phyloP scores from a whole-genome alignment of 1,284 basidiomycete species.

The Cryptococcus deneoformans region DNA sequence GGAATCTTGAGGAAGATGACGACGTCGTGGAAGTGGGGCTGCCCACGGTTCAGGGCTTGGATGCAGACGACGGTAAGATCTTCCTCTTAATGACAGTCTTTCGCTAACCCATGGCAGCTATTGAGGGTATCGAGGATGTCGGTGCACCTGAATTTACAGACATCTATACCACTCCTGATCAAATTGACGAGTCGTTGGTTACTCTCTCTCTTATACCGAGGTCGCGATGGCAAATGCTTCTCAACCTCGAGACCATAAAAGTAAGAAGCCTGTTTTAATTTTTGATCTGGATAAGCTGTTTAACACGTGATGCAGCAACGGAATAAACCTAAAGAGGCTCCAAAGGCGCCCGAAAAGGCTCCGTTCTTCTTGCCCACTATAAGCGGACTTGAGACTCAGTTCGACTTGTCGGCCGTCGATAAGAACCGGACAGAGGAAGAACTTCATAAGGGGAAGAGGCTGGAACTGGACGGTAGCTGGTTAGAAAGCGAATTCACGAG shows the following conservation, averaged over 20 bases:
- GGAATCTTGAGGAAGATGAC: conserved; percentile 67
- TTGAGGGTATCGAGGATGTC: conserved; percentile 62
- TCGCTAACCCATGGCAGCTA: conserved; percentile 49
- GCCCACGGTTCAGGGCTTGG: conserved; percentile 77
- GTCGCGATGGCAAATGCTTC: conserved; percentile 90
- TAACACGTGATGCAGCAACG: conserved; percentile 60
- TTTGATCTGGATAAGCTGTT: conserved; percentile 1
- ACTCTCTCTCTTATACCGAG: conserved; percentile 91
- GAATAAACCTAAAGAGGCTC: conserved; percentile 94
- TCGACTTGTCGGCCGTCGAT: conserved; percentile 55
- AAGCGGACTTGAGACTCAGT: conserved; percentile 75
- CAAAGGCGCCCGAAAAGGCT: conserved; percentile 90
- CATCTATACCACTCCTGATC: conserved; percentile 77
- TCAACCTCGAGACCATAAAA: conserved; percentile 94
- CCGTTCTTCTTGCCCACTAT: conserved; percentile 97
- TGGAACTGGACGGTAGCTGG: conserved; percentile 58
- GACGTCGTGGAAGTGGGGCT: conserved; percentile 67
- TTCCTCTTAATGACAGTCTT: neutral
- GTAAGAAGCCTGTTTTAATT: conserved; percentile 49
- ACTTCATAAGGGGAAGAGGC: conserved; percentile 50
- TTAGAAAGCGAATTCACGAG: conserved; percentile 72
- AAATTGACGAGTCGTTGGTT: conserved; percentile 78
- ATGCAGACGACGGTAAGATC: conserved; percentile 56
- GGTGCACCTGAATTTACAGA: conserved; percentile 60
- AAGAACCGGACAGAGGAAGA: conserved; percentile 36